These are phyloP conservation scores for Creolimax fragrantissima DNA, from an alignment of 78 protist species.

Conservation along the genomic window DNA sequence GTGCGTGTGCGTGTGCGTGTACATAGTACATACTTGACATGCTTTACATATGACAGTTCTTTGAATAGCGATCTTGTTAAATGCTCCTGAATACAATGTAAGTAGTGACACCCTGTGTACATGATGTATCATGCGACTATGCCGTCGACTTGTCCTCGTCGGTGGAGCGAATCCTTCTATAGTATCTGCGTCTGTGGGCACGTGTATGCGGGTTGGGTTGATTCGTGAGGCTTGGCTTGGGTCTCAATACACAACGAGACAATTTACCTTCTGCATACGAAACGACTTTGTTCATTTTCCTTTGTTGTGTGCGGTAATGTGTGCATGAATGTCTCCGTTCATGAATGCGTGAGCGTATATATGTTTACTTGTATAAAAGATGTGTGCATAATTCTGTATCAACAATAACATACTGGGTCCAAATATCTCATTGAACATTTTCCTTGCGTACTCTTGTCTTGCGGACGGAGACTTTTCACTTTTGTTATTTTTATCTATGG, in stretches of 20 bases:
- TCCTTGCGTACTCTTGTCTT: neutral
- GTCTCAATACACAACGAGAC: too few species aligned
- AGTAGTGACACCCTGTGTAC: neutral
- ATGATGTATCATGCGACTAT: neutral
- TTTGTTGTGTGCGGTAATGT: too few species aligned
- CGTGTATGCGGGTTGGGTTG: too few species aligned
- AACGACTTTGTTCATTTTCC: too few species aligned
- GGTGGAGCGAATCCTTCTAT: neutral
- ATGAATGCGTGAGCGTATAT: too few species aligned
- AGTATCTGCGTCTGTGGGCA: neutral
- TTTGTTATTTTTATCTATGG: too few species aligned
- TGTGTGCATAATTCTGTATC: too few species aligned
- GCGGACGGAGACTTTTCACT: neutral
- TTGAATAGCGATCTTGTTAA: neutral
- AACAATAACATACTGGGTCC: neutral
- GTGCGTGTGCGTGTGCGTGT: neutral
- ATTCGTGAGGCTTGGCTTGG: too few species aligned
- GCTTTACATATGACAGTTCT: neutral
- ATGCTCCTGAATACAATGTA: neutral
- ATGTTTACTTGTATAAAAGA: too few species aligned
- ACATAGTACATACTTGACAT: neutral
- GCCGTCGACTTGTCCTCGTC: neutral
- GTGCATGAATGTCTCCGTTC: too few species aligned
- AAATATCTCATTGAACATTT: neutral
- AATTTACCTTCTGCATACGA: too few species aligned